Evolutionary conservation across 2,329 filamentous ascomycete genomes (phyloP).

Genomic region (Fusarium albosuccineum): DNA sequence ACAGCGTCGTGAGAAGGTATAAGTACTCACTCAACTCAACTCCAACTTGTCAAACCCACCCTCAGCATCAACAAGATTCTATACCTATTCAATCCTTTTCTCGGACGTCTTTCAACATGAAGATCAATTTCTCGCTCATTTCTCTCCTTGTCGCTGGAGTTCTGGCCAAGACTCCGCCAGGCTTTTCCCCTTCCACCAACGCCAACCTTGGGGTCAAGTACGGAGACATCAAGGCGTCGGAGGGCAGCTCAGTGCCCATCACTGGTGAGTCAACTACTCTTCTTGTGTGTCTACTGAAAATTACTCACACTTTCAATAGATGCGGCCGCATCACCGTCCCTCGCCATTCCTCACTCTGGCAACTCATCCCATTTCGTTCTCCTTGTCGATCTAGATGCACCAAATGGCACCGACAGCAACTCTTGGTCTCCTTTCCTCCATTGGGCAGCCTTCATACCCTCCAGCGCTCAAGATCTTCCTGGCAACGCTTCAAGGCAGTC

Average conservation of each 20-base stretch:
- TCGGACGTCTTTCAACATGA: background rate
- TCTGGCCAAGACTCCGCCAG: slow-evolving; percentile 2
- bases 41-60: background rate
- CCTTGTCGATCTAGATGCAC: slow-evolving; percentile 19
- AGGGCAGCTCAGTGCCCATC: background rate
- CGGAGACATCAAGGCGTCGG: background rate
- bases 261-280: background rate
- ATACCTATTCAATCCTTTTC: background rate
- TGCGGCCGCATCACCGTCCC: background rate
- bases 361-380: slow-evolving; percentile 13
- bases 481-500: slow-evolving; percentile 39
- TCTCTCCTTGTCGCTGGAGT: background rate
- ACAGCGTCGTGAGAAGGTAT: background rate
- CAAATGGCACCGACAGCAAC: slow-evolving; percentile 9
- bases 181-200: slow-evolving; percentile 8
- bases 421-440: slow-evolving; percentile 10
- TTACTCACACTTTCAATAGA: background rate
- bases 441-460: slow-evolving; percentile 6
- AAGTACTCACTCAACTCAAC: background rate
- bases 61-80: background rate
- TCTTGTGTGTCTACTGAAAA: background rate
- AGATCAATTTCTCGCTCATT: background rate
- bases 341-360: background rate
- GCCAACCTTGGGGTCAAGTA: slow-evolving; percentile 3
- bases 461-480: background rate